A percentile compares a stretch with the other conserved stretches of the same genome.
Evolutionary conservation across 106 monocot species (phyloP).

Genomic region (Dendrobium huoshanense): DNA sequence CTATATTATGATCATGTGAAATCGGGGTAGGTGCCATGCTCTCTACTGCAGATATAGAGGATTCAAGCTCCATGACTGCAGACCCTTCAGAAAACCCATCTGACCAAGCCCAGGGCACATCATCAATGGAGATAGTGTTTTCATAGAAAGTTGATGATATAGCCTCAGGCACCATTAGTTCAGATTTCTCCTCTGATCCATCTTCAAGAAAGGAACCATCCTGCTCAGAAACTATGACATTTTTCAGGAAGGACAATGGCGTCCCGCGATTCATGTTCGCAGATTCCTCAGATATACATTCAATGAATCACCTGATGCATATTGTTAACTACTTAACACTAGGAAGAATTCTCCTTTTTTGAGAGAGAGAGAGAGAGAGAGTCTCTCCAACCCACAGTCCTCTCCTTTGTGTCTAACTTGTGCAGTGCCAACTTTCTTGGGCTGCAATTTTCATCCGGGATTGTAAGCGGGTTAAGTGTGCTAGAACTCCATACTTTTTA

Average conservation of each 20-base stretch:
- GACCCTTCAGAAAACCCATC: slow-evolving; percentile 15
- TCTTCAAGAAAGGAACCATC: neutral
- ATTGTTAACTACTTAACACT: neutral
- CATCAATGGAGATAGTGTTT: neutral
- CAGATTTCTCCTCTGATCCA: neutral
- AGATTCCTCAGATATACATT: slow-evolving; percentile 13
- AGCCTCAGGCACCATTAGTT: neutral
- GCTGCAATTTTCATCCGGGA: slow-evolving; percentile 8
- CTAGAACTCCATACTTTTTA: too few species aligned
- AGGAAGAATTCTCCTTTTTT: neutral
- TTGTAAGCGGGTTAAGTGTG: slow-evolving; percentile 20
- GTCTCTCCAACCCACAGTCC: slow-evolving; percentile 3
- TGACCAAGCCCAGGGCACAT: neutral
- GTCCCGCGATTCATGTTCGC: slow-evolving; percentile 8
- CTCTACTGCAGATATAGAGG: neutral
- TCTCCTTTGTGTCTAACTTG: slow-evolving; percentile 17
- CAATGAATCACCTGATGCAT: neutral
- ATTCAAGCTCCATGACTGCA: slow-evolving; percentile 2
- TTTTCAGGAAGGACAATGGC: slow-evolving; percentile 12
- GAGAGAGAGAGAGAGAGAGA: neutral
- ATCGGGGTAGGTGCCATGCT: neutral
- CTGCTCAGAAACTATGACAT: slow-evolving; percentile 1
- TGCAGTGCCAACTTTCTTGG: slow-evolving; percentile 3
- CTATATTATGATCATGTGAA: neutral
- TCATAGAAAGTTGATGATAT: neutral